Base-by-base conservation (phyloP, 2,329 filamentous ascomycete species). In the Ceratocystis albifundus region DNA sequence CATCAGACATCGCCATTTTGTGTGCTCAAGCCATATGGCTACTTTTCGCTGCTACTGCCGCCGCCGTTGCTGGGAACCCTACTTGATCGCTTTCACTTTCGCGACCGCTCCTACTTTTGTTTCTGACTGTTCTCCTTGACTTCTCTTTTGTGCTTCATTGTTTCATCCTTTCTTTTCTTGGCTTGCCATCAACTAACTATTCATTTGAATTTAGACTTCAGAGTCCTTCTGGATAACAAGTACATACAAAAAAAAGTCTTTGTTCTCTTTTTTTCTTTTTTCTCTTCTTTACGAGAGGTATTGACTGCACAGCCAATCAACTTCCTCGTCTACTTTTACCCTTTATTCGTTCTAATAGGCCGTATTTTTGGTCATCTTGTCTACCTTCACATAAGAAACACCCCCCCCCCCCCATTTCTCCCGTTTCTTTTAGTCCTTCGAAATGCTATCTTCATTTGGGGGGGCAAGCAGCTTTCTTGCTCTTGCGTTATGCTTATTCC, bases 371-470 rank as follows among this genome's bases (percentile, higher is more conserved):
- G 53, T 28, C 30, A 22, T 30, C 53, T 15, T 57, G 5, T 57
- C 8, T 57, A n/a, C 3, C 10, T 32, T 32, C 25, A 12, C n/a
- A 6, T 32, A 15, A 57, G 20, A 62, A 30, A 48, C 28, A 4
- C 32, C 17, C 7, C 30, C 17, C 28, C 2, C 32, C 17, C 7
- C 30, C 17, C 22, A 41, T 25, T 59, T 55, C n/a, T 57, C 20
- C 20, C 15, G 30, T 20, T 45, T 22, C 32, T 22, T 64, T 46
- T 36, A 57, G 32, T n/a, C 20, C 45, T 28, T 20, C 63, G 61
- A 28, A 50, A 67, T 67, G 65, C 22, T 36, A 30, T 32, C 20
- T 22, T 62, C 65, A 6, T 36, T 62, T 22, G 22, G 25, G 61
- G 32, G 44, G 48, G 20, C 44, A 22, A 20, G 41, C n/a, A 41